phyloP scores from a whole-genome alignment of 208 protist species.

The Crithidia fasciculata region DNA sequence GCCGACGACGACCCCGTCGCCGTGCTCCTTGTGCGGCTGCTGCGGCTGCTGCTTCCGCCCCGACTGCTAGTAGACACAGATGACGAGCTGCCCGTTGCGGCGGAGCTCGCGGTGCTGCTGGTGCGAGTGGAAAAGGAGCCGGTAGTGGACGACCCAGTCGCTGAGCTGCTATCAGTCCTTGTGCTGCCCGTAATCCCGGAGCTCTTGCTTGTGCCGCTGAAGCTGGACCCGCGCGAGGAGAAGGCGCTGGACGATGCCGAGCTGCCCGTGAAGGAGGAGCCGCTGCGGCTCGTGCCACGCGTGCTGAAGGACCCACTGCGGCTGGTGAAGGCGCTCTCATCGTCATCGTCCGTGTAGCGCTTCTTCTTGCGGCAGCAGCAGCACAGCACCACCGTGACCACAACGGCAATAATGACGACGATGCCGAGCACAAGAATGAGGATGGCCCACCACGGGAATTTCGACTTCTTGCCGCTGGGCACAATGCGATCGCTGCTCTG shows the following conservation, averaged over 20 bases:
- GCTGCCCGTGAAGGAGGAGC: neutral
- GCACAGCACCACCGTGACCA: conserved; percentile 8
- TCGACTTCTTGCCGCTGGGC: neutral
- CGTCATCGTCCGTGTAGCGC: conserved; percentile 16
- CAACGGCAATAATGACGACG: conserved; percentile 11
- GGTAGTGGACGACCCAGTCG: too few species aligned
- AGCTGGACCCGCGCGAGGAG: neutral
- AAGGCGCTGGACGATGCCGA: conserved; percentile 1
- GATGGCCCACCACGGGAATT: conserved; percentile 19
- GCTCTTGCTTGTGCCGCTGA: conserved; percentile 3
- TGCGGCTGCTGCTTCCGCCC: neutral
- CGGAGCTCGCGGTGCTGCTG: neutral
- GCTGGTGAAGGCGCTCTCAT: conserved; percentile 5
- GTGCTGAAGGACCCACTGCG: conserved; percentile 19
- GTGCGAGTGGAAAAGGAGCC: too few species aligned
- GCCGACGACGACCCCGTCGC: neutral
- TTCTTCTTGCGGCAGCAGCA: conserved; percentile 24
- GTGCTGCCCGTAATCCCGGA: neutral
- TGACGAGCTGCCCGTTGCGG: neutral
- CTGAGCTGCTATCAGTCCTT: too few species aligned
- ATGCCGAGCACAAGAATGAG: conserved; percentile 19
- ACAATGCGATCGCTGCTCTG: neutral
- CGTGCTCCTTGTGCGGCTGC: neutral
- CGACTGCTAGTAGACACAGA: conserved; percentile 7
- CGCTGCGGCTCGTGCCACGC: neutral